Percentiles rank a stretch among this genome's conserved stretches.
Evolutionary conservation across 352 stramenopile species (phyloP).

Genomic region (Thalassiosira delicatula): DNA sequence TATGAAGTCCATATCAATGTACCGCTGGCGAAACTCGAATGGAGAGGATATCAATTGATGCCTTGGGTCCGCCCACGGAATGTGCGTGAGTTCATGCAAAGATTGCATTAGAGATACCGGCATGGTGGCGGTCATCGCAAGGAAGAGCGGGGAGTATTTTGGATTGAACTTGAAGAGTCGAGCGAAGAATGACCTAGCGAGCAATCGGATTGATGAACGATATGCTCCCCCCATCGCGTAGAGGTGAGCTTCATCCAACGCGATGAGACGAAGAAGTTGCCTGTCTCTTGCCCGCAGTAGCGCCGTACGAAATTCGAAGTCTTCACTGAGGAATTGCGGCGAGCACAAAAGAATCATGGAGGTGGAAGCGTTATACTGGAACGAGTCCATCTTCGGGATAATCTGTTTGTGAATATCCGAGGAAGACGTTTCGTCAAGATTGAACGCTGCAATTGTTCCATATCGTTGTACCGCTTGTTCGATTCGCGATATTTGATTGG

Average conservation of each 20-base stretch:
- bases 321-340: constrained; percentile 11
- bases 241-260: constrained; percentile 5
- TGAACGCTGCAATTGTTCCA: background rate
- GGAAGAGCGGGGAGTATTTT: background rate
- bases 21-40: background rate
- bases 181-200: background rate
- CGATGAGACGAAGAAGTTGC: background rate
- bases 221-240: constrained; percentile 8
- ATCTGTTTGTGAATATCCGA: background rate
- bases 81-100: constrained; percentile 6
- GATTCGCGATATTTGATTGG: background rate
- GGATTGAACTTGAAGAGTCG: background rate
- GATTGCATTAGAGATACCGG: background rate
- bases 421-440: constrained; percentile 3
- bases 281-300: background rate
- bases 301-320: background rate
- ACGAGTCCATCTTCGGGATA: constrained; percentile 2
- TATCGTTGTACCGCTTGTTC: background rate
- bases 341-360: constrained; percentile 12
- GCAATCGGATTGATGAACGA: constrained; percentile 4
- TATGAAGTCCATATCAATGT: constrained; percentile 4
- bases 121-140: constrained; percentile 36
- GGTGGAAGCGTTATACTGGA: background rate
- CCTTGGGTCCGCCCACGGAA: background rate
- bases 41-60: background rate